Conservation (phyloP, 2,329 filamentous ascomycete genomes). For the Diaporthe nobilis region DNA sequence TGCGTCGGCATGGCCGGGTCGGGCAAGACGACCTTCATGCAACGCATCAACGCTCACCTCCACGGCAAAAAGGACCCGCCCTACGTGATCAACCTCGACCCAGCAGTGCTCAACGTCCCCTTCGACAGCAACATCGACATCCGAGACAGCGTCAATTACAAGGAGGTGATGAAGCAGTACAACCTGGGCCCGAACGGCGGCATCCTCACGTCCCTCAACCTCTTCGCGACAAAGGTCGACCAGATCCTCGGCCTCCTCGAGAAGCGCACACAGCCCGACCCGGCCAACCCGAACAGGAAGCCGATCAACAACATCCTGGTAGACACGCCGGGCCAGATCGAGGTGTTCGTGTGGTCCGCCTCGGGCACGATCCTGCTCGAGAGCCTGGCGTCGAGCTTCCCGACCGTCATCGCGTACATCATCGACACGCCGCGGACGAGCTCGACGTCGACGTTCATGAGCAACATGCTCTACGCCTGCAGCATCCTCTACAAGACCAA, state of each 20-base stretch:
- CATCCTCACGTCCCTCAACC: conserved; percentile 93
- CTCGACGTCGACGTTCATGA: conserved; percentile 98
- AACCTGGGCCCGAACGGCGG: conserved; percentile 97
- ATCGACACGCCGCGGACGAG: conserved; percentile 96
- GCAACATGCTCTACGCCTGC: conserved; percentile 99
- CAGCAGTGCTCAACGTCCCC: conserved; percentile 91
- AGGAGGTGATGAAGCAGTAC: conserved; percentile 99
- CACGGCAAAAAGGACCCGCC: conserved; percentile 85
- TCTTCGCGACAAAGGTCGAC: conserved; percentile 98
- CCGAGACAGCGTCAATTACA: conserved; percentile 98
- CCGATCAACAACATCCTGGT: conserved; percentile 88
- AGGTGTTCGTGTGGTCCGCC: conserved; percentile 98
- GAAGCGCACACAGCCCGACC: conserved; percentile 81
- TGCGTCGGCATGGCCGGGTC: conserved; percentile 98
- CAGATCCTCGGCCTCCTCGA: conserved; percentile 92
- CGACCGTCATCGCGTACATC: conserved; percentile 96
- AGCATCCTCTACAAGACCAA: conserved; percentile 99
- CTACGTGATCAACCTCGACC: conserved; percentile 97
- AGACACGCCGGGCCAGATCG: conserved; percentile 97
- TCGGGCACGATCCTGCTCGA: conserved; percentile 95
- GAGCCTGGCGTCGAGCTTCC: conserved; percentile 92
- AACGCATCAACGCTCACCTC: conserved; percentile 94
- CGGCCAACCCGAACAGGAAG: conserved; percentile 70
- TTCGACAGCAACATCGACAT: conserved; percentile 99
- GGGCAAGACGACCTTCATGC: conserved; percentile 99